A percentile compares a stretch with the other conserved stretches of the same genome.
phyloP scores from a whole-genome alignment of 257 asterid species.

The Capsicum baccatum region DNA sequence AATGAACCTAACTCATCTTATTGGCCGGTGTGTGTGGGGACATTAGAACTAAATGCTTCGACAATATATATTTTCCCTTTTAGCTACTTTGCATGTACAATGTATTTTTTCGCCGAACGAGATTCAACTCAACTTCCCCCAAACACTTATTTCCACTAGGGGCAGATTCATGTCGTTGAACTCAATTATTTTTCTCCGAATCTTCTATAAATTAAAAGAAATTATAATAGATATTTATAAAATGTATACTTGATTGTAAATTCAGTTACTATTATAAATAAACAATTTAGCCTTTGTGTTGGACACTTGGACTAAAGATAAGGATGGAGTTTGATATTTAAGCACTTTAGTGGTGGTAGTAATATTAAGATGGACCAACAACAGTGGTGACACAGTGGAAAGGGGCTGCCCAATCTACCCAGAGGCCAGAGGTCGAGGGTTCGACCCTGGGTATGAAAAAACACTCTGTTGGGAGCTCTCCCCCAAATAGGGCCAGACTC shows the following conservation, averaged over 20 bases:
- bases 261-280: neutral
- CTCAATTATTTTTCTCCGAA: neutral
- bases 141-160: neutral
- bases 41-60: neutral
- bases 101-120: neutral
- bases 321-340: constrained; percentile 17
- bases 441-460: too few species aligned
- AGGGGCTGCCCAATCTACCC: too few species aligned
- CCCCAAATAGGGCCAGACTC: too few species aligned
- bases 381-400: too few species aligned
- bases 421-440: too few species aligned
- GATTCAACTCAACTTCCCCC: neutral
- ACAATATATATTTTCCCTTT: neutral
- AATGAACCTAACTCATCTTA: neutral
- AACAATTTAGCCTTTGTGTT: neutral
- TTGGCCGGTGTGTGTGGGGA: constrained; percentile 15
- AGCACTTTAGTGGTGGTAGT: constrained; percentile 1
- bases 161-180: too few species aligned
- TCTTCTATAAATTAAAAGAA: neutral
- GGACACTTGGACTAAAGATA: neutral
- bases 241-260: neutral
- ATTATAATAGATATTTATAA: neutral
- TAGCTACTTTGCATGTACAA: neutral
- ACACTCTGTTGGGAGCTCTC: too few species aligned
- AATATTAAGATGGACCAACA: neutral